Base-by-base conservation (phyloP, 2,329 filamentous ascomycete species). In the Phoma sp. region DNA sequence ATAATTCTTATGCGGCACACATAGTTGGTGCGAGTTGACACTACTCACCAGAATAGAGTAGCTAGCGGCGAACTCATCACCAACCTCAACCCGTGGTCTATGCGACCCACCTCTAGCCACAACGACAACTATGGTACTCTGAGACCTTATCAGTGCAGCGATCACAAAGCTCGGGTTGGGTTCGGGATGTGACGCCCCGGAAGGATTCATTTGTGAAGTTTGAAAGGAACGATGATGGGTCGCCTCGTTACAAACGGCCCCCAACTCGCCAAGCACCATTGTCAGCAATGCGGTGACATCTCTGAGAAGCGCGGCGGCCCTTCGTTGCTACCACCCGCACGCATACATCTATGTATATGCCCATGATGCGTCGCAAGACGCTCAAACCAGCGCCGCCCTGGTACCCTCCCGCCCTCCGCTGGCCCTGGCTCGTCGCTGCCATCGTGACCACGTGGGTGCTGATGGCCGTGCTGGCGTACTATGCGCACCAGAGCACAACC, bases 381-480 rank as follows among this genome's bases (percentile, higher is more conserved):
- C 39, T 42, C 24, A 42, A 42, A 13, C 25, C 39, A 29, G 39
- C 42, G 39, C n/a, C 13, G n/a, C 39, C 39, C n/a, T 47, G 45
- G 45, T 30, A 30, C 33, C 45, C 29, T 18, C n/a, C 42, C 29
- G 55, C 13, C 44, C 58, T 62, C 27, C 49, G 53, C 13, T 55
- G 57, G 10, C 42, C 29, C 10, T 51, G 47, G 2, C 47, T 65
- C 10, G 25, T 52, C 37, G 13, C 55, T 27, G 46, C 61, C 8
- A 50, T 59, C 30, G 9, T 58, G 1, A 35, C 56, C 8, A 58
- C 55, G 35, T 9, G 57, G 33, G 45, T 42, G 0, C 59, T 85
- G 0, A 78, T 81, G 0, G 62, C 67, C 0, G 54, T 77, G 0
- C 66, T 85, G 0, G 81, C 83, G 52, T 61, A 76, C 0, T 62